These are phyloP conservation scores for Xerocomellus intermedius DNA, from an alignment of 768 basidiomycete genomes.

Conservation along the genomic window DNA sequence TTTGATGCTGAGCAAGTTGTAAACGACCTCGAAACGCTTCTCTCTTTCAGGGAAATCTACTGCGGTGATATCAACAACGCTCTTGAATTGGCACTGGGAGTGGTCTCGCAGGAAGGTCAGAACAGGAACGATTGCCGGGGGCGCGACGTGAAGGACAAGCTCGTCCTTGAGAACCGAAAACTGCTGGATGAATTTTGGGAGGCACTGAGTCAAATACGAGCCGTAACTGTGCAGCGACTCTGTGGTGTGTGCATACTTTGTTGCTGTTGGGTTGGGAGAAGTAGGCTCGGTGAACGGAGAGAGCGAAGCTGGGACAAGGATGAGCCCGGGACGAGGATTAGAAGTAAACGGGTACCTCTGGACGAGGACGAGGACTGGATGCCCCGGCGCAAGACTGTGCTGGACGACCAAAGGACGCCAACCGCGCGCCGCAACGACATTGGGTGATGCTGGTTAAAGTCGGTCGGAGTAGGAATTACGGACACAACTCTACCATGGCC, in stretches of 20 bases:
- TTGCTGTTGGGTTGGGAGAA: conserved; percentile 80
- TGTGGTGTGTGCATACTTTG: conserved; percentile 68
- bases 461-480: conserved; percentile 31
- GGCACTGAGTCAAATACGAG: conserved; percentile 87
- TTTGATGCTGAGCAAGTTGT: conserved; percentile 83
- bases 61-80: conserved; percentile 89
- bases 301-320: conserved; percentile 46
- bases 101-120: conserved; percentile 95
- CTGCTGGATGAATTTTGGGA: conserved; percentile 97
- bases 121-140: conserved; percentile 78
- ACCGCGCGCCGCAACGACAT: conserved; percentile 49
- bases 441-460: background rate
- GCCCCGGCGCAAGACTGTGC: conserved; percentile 32
- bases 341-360: conserved; percentile 41
- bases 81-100: conserved; percentile 91
- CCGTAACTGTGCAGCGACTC: conserved; percentile 87
- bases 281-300: conserved; percentile 89
- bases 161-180: conserved; percentile 98
- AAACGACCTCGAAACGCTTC: conserved; percentile 95
- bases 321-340: conserved; percentile 7
- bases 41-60: conserved; percentile 93
- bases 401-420: conserved; percentile 36
- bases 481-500: conserved; percentile 27
- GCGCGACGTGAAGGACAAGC: conserved; percentile 83
- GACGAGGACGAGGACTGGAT: conserved; percentile 48